Evolutionary conservation across 495 filamentous ascomycete genomes (phyloP).

Genomic region (Aspergillus egyptiacus): DNA sequence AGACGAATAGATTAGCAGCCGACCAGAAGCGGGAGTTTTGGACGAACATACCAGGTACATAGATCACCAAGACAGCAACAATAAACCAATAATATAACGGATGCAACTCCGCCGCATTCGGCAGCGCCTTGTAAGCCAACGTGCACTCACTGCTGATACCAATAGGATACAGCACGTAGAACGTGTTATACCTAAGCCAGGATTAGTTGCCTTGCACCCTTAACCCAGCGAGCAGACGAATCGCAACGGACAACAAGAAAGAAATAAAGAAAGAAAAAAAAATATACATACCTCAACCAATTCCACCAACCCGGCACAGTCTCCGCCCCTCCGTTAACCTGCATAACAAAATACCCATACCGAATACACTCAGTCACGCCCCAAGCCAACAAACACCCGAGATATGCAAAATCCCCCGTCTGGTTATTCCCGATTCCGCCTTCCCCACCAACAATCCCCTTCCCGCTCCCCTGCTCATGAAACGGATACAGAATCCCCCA

Average conservation of each 20-base stretch:
- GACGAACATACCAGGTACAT: constrained; percentile 68
- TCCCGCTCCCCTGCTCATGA: constrained; percentile 34
- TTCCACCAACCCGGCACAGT: constrained; percentile 56
- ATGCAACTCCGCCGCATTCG: constrained; percentile 48
- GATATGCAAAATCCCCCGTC: constrained; percentile 37
- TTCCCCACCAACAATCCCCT: constrained; percentile 27
- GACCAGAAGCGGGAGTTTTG: background rate
- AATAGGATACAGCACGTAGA: constrained; percentile 85
- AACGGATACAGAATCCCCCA: constrained; percentile 71
- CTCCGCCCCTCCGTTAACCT: constrained; percentile 47
- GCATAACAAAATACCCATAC: constrained; percentile 80
- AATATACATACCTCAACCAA: constrained; percentile 60
- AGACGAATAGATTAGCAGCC: constrained; percentile 14
- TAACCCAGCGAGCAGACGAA: no score
- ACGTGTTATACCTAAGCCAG: constrained; percentile 67
- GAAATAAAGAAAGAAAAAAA: no score
- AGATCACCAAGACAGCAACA: constrained; percentile 59
- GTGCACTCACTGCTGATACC: constrained; percentile 82
- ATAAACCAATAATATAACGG: constrained; percentile 52
- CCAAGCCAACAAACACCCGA: constrained; percentile 66
- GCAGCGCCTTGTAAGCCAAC: constrained; percentile 62
- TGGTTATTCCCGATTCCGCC: constrained; percentile 5
- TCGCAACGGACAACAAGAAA: no score
- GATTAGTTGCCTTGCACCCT: background rate
- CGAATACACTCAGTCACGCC: constrained; percentile 78